These are phyloP conservation scores for Sicyos baderoa DNA, from an alignment of 306 rosid species.

Conservation along the genomic window DNA sequence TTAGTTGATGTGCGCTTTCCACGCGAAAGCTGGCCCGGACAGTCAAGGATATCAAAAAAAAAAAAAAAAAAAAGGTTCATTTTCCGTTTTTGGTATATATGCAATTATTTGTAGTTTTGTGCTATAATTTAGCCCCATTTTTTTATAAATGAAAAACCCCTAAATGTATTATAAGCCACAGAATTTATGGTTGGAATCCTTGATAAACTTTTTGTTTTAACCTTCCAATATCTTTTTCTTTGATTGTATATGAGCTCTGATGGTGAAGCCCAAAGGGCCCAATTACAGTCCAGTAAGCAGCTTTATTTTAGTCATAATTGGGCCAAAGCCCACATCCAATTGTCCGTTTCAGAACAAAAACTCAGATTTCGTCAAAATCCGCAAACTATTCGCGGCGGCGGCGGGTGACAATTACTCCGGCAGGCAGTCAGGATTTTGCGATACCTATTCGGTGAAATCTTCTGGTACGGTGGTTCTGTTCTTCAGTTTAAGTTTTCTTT, in stretches of 20 bases:
- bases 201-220: no score
- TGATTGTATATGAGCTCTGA: neutral
- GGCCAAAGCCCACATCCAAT: neutral
- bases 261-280: neutral
- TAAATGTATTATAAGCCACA: no score
- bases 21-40: no score
- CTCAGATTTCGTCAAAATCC: neutral
- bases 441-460: neutral
- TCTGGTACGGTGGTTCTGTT: neutral
- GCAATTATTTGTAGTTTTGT: no score
- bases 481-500: neutral
- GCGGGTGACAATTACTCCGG: neutral
- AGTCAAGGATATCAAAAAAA: no score
- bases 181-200: no score
- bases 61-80: no score
- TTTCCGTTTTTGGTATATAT: no score
- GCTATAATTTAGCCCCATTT: no score
- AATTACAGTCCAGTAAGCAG: neutral
- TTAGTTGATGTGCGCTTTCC: no score
- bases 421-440: neutral
- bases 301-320: neutral
- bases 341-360: neutral
- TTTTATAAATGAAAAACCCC: no score
- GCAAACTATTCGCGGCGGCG: slow-evolving; percentile 4
- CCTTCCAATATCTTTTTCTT: no score